Conservation (phyloP, 768 basidiomycete species). For the Sistotremastrum niveocremeum region DNA sequence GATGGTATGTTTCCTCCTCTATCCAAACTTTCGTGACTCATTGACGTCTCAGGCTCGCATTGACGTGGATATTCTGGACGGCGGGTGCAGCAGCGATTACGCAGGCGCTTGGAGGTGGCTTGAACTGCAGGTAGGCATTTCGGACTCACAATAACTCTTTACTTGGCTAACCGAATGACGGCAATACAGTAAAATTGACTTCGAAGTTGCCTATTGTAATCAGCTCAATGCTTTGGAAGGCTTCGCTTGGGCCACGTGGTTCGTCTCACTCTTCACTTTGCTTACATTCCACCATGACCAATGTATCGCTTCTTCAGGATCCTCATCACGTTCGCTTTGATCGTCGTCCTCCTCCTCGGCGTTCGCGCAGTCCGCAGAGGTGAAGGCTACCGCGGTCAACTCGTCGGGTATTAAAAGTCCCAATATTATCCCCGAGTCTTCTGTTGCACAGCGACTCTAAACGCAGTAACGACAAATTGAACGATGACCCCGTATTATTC, state of each 20-base stretch:
- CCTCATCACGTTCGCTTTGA: constrained; percentile 44
- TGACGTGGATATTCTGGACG: constrained; percentile 73
- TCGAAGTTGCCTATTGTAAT: constrained; percentile 43
- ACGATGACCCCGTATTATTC: no score
- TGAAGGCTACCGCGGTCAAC: constrained; percentile 48
- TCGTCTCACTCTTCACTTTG: constrained; percentile 10
- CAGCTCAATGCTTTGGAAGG: constrained; percentile 65
- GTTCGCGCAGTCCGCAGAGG: constrained; percentile 47
- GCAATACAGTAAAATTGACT: constrained; percentile 25
- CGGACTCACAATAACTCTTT: background rate
- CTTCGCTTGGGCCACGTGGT: constrained; percentile 71
- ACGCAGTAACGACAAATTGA: no score
- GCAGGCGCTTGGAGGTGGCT: constrained; percentile 46
- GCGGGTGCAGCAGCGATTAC: constrained; percentile 64
- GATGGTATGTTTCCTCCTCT: constrained; percentile 36
- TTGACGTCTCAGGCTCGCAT: constrained; percentile 30
- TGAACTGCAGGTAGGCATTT: constrained; percentile 48
- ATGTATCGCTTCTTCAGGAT: constrained; percentile 29
- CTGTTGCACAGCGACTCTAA: no score
- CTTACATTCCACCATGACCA: background rate
- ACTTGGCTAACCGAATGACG: background rate
- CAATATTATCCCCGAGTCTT: background rate
- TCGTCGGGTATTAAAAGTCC: constrained; percentile 20
- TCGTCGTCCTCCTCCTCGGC: constrained; percentile 47
- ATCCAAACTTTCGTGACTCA: background rate